A percentile compares a stretch with the other conserved stretches of the same genome.
These are phyloP conservation scores for Vigna radiata DNA, from an alignment of 306 rosid genomes.

Conservation along the genomic window DNA sequence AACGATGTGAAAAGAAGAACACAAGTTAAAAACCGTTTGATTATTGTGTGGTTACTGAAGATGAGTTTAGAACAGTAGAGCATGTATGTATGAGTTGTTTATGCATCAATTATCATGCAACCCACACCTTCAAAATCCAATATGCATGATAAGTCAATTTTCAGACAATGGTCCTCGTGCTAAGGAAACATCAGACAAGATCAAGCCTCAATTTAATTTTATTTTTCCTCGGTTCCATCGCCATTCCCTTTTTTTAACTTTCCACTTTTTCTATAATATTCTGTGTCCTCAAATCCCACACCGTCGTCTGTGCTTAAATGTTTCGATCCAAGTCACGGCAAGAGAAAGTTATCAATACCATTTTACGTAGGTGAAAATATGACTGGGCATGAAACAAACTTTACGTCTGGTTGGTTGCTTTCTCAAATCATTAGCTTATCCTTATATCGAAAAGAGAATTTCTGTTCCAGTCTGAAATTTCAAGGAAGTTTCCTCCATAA, in stretches of 20 bases:
- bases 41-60: background rate
- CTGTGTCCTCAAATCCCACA: conserved; percentile 61
- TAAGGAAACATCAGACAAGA: conserved; percentile 70
- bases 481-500: conserved; percentile 21
- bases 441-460: background rate
- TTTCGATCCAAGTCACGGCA: conserved; percentile 32
- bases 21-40: background rate
- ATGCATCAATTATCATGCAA: conserved; percentile 35
- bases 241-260: conserved; percentile 25
- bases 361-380: conserved; percentile 38
- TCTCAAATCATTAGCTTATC: conserved; percentile 49
- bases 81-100: background rate
- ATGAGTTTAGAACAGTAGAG: conserved; percentile 8
- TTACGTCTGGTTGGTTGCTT: conserved; percentile 47
- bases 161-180: conserved; percentile 56
- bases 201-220: conserved; percentile 42
- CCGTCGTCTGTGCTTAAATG: conserved; percentile 41
- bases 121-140: conserved; percentile 39
- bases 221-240: conserved; percentile 51
- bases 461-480: conserved; percentile 44
- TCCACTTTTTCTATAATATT: conserved; percentile 32
- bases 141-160: conserved; percentile 51
- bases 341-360: conserved; percentile 10
- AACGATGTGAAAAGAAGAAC: background rate
- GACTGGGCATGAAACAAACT: conserved; percentile 46